Base-by-base conservation (phyloP, 768 basidiomycete species). In the Dioszegia aurantiaca region DNA sequence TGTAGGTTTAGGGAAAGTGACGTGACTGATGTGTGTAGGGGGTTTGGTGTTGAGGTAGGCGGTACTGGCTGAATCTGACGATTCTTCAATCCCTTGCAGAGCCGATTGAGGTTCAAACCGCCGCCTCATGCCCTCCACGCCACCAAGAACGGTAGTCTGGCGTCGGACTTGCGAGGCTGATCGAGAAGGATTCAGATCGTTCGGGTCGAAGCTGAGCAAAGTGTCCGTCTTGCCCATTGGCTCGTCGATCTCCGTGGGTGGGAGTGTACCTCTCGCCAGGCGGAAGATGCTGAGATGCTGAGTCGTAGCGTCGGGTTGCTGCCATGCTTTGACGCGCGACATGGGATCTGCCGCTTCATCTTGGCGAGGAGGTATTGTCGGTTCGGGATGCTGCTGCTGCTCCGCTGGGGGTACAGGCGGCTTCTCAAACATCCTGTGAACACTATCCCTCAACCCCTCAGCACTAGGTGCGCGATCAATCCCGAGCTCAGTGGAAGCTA, bases 101-200 rank as follows among this genome's bases (percentile, higher is more conserved):
- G 14, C 39, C 48, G 33, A 9, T 36, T 40, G 12, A 11, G 31
- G 48, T 23, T 53, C 51, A n/a, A 21, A 53, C 12, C 36, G 36
- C 10, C 26, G 14, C 10, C 51, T 30, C 26, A 47, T 17, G 19
- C 36, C 36, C 6, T 53, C 51, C 21, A 40, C 37, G 17, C 51
- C 51, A n/a, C 27, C 23, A 3, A 36, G 26, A 14, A 55, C 17
- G 10, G 59, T 59, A 9, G 60, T 40, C 2, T 60, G 48, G 40
- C 70, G 42, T n/a, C 69, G 58, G n/a, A 68, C 72, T 53, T 75
- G 73, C 56, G 65, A 67, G 8, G 73, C 73, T 3, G 71, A 73
- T 36, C 73, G 55, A 27, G 73, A 75, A 12, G 73, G 73, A 48
- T 75, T 75, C 28, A 75, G 57, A 57, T 75, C 73, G 40, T 64